Conservation (phyloP, 768 basidiomycete genomes). For the Boletus tylopilopsis region DNA sequence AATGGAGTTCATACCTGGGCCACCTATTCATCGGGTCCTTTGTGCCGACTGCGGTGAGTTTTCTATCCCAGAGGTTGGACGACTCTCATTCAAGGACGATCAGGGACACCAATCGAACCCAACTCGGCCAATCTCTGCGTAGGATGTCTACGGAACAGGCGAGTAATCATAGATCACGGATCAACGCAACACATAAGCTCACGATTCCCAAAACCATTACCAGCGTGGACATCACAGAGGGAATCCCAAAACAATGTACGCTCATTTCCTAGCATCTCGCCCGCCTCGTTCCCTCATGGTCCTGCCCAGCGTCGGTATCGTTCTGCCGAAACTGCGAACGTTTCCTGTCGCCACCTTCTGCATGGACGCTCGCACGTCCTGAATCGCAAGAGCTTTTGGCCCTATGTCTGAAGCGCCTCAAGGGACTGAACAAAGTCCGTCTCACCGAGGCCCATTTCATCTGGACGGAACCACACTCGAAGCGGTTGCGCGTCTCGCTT, state of each 20-base stretch:
- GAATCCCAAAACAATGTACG: constrained; percentile 90
- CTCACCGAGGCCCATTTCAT: constrained; percentile 98
- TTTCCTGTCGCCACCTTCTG: constrained; percentile 83
- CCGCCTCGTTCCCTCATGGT: background rate
- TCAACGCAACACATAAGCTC: background rate
- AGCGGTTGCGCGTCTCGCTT: constrained; percentile 85
- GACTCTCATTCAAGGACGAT: constrained; percentile 6
- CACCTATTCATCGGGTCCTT: constrained; percentile 76
- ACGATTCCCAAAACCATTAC: background rate
- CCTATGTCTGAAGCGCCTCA: constrained; percentile 92
- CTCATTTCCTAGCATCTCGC: background rate
- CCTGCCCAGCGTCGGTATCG: constrained; percentile 68
- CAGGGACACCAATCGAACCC: constrained; percentile 82
- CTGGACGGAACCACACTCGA: constrained; percentile 99
- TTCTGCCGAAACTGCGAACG: constrained; percentile 97
- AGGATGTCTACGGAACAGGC: constrained; percentile 85
- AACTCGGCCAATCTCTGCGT: constrained; percentile 94
- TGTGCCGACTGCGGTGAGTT: constrained; percentile 83
- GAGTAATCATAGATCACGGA: constrained; percentile 29
- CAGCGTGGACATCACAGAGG: constrained; percentile 96
- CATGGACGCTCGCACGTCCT: constrained; percentile 82
- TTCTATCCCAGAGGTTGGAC: background rate
- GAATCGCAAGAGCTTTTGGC: constrained; percentile 94
- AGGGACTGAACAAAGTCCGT: constrained; percentile 90
- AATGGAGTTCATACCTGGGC: constrained; percentile 79